These are phyloP conservation scores for Bromus sterilis DNA, from an alignment of 176 grass and related monocot species.

Conservation along the genomic window DNA sequence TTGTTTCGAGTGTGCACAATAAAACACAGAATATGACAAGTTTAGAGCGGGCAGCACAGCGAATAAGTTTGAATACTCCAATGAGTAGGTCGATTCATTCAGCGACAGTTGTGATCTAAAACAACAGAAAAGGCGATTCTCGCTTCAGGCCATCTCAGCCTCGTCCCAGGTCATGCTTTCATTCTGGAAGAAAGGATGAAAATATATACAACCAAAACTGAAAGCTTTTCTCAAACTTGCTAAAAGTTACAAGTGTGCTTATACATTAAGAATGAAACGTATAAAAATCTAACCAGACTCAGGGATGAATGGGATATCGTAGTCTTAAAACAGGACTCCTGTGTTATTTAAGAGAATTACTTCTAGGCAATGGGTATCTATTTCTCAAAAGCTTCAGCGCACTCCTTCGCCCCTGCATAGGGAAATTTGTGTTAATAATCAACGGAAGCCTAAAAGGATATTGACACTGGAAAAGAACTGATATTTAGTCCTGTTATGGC, in stretches of 20 bases:
- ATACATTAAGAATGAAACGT: neutral
- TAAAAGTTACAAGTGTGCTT: neutral
- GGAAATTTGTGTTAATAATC: neutral
- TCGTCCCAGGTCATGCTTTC: neutral
- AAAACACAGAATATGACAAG: neutral
- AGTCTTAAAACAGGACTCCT: neutral
- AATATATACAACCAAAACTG: neutral
- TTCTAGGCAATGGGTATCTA: too few species aligned
- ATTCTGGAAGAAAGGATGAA: neutral
- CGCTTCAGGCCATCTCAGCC: neutral
- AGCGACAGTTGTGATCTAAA: neutral
- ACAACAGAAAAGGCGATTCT: neutral
- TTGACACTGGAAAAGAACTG: neutral
- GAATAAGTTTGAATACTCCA: neutral
- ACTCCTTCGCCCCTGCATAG: too few species aligned
- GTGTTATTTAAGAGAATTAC: neutral
- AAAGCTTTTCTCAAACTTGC: neutral
- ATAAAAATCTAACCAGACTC: neutral
- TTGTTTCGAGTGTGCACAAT: neutral
- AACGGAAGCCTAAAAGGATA: neutral
- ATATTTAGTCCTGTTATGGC: neutral
- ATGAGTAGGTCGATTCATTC: neutral
- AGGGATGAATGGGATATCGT: neutral
- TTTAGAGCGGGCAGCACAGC: neutral
- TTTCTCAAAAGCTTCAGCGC: too few species aligned